Evolutionary conservation across 2,329 filamentous ascomycete genomes (phyloP), one percentile per base, ranked within the genome.

Genomic region (Colletotrichum echinochloae): DNA sequence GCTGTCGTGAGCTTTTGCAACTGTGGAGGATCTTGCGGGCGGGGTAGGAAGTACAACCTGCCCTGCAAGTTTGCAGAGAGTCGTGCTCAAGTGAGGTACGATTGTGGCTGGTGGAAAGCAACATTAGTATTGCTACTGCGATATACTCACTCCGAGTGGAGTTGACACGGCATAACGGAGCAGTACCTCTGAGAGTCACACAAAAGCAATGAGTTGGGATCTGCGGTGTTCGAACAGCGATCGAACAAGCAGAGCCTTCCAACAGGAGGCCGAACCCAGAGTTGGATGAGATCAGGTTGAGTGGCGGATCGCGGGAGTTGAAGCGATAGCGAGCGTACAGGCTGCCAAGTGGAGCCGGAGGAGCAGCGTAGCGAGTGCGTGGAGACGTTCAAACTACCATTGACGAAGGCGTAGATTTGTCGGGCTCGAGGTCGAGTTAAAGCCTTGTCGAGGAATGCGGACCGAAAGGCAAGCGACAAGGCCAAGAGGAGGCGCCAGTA

Each of bases 291-390:
- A 49, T 41, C 48, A 51, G 54, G 59, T 54, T 28, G 28, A 26
- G 55, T 44, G 18, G 52, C 30, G 28, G 18, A 11, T 18, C 28
- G 30, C 35, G 6, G 54, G n/a, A n/a, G 18, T 20, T 55, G 44
- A 20, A 55, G 39, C 59, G 23, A 18, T 30, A 71, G 66, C 60
- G 69, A 71, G 41, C 56, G 65, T 70, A 49, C 18, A 51, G 69
- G 65, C 59, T 65, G 70, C 65, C 54, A 35, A 70, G 66, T 71
- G 69, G 69, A 70, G 55, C 65, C 69, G 14, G 35, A 46, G 9
- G 26, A 35, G 20, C 46, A 63, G 30, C 35, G n/a, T 48, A 71
- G 60, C 65, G 69, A 71, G 51, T 51, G 65, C 60, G 44, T 60
- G 39, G 44, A 59, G 55, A 56, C 6, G 37, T 51, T 65, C 55